Evolutionary conservation across 2,329 filamentous ascomycete species (phyloP).

Genomic region (Xylariomycetidae sp.): DNA sequence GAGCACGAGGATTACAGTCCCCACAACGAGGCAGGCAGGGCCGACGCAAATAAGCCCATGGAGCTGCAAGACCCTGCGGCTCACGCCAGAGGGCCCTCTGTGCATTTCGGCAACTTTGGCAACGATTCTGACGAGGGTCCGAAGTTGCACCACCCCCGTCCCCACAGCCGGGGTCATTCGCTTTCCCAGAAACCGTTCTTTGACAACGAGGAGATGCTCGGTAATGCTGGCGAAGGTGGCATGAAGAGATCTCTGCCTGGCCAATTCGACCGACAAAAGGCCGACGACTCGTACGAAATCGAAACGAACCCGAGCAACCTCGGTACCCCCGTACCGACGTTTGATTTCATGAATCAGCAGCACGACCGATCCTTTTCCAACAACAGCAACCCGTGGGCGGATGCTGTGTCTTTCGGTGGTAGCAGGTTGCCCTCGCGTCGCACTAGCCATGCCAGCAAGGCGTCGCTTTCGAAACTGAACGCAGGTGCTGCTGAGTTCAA

Average conservation of each 20-base stretch:
- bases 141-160: conserved; percentile 64
- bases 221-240: conserved; percentile 30
- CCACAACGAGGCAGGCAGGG: conserved; percentile 39
- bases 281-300: conserved; percentile 57
- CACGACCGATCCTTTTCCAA: conserved; percentile 52
- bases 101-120: conserved; percentile 47
- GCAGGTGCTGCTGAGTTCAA: conserved; percentile 86
- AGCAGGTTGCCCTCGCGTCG: conserved; percentile 32
- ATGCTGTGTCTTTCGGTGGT: conserved; percentile 36
- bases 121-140: conserved; percentile 47
- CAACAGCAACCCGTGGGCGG: conserved; percentile 58
- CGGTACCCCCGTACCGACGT: conserved; percentile 53
- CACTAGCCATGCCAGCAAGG: conserved; percentile 59
- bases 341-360: conserved; percentile 40
- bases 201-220: conserved; percentile 44
- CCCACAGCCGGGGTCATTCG: conserved; percentile 68
- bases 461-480: conserved; percentile 75
- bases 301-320: conserved; percentile 70
- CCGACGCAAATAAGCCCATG: conserved; percentile 20
- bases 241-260: conserved; percentile 32
- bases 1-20: conserved; percentile 74
- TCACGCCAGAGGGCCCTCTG: conserved; percentile 39
- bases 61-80: conserved; percentile 14
- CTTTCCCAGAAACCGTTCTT: conserved; percentile 61
- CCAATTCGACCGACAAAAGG: conserved; percentile 32